Evolutionary conservation across 2,329 filamentous ascomycete species (phyloP).

Genomic region (Ambrosiella cleistominuta): DNA sequence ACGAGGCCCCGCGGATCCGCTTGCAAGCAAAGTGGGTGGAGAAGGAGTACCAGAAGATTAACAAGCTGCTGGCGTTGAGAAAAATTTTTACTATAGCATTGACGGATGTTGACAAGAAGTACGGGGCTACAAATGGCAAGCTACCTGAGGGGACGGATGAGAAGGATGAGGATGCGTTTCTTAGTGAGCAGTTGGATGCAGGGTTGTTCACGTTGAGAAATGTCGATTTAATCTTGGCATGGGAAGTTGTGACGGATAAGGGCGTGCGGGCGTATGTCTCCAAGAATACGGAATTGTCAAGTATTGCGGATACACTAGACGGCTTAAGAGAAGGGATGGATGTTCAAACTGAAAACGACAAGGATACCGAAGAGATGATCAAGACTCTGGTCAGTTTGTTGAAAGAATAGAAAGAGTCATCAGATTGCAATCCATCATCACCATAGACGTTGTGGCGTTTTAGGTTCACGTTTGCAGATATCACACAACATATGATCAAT

Average conservation of each 20-base stretch:
- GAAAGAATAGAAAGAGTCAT: background rate
- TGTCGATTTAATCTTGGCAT: conserved; percentile 70
- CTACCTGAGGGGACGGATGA: conserved; percentile 19
- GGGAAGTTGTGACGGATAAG: conserved; percentile 77
- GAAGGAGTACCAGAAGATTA: conserved; percentile 76
- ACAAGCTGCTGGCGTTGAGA: conserved; percentile 52
- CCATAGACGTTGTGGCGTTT: background rate
- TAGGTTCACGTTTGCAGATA: background rate
- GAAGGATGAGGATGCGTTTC: conserved; percentile 53
- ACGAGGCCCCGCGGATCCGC: conserved; percentile 63
- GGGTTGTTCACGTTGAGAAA: conserved; percentile 71
- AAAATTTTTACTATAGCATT: conserved; percentile 51
- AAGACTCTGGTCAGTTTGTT: conserved; percentile 26
- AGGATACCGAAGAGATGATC: conserved; percentile 38
- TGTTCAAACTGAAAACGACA: conserved; percentile 32
- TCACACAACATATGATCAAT: background rate
- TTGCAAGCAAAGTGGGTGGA: conserved; percentile 89
- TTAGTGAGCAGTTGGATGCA: conserved; percentile 60
- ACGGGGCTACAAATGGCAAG: conserved; percentile 14
- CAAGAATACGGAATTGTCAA: conserved; percentile 41
- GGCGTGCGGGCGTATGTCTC: conserved; percentile 51
- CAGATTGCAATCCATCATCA: background rate
- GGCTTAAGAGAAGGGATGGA: conserved; percentile 37
- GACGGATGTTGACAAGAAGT: conserved; percentile 36
- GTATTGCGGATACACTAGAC: conserved; percentile 50